These are phyloP conservation scores for Backusella macrospora DNA, from an alignment of 192 early-diverging fungal species.

Conservation along the genomic window DNA sequence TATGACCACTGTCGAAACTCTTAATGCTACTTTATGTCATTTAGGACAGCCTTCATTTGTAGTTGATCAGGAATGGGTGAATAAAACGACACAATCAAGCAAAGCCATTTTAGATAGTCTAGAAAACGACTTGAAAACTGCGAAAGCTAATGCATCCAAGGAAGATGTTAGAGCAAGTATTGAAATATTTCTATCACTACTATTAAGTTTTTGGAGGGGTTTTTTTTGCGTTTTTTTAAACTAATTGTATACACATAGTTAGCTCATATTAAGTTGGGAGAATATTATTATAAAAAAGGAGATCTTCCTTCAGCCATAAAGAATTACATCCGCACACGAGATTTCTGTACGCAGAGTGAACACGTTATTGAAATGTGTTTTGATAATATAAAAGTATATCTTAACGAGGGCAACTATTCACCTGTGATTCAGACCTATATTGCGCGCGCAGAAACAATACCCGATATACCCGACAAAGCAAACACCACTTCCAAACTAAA, in stretches of 20 bases:
- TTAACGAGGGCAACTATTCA: constrained; percentile 69
- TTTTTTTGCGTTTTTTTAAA: background rate
- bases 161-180: constrained; percentile 79
- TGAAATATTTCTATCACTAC: background rate
- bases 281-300: constrained; percentile 73
- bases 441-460: constrained; percentile 66
- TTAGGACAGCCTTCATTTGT: constrained; percentile 40
- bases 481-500: constrained; percentile 62
- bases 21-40: constrained; percentile 56
- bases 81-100: constrained; percentile 49
- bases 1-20: constrained; percentile 45
- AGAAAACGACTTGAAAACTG: constrained; percentile 77
- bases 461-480: constrained; percentile 65
- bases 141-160: constrained; percentile 79
- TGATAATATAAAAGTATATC: constrained; percentile 75
- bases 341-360: constrained; percentile 75
- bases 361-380: constrained; percentile 83
- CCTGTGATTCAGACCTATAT: constrained; percentile 70
- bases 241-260: constrained; percentile 51
- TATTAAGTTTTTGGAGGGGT: background rate
- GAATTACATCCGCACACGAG: constrained; percentile 69
- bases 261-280: constrained; percentile 80
- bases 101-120: constrained; percentile 61
- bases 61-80: constrained; percentile 52
- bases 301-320: constrained; percentile 69